Conservation (phyloP, 1,284 basidiomycete species). For the Fomitopsis palustris region DNA sequence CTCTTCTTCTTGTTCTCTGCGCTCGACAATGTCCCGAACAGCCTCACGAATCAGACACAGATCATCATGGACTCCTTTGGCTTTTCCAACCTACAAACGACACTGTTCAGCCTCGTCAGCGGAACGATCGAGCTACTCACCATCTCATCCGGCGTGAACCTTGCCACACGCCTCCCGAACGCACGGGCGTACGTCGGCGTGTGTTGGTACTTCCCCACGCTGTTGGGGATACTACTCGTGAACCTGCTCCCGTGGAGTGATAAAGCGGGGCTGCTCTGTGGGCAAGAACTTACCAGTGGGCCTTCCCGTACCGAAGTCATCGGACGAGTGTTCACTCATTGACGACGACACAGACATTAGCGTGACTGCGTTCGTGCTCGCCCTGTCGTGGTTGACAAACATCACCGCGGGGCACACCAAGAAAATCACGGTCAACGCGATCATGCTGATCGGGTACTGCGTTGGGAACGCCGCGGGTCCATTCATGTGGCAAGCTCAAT, state of each 20-base stretch:
- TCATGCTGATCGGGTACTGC: constrained; percentile 67
- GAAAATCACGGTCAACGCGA: constrained; percentile 61
- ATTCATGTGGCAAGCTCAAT: constrained; percentile 70
- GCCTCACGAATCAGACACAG: constrained; percentile 64
- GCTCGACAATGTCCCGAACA: constrained; percentile 64
- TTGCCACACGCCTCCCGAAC: constrained; percentile 51
- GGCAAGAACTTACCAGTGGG: constrained; percentile 23
- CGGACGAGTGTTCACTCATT: too few relatives aligned
- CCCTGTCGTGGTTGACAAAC: constrained; percentile 63
- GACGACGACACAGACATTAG: constrained; percentile 44
- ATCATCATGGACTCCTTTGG: constrained; percentile 72
- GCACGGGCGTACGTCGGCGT: constrained; percentile 58
- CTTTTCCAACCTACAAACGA: constrained; percentile 61
- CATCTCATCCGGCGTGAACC: constrained; percentile 55
- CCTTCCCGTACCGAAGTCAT: not conserved
- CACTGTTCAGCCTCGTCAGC: constrained; percentile 65
- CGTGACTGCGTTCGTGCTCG: constrained; percentile 66
- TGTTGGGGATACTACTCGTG: constrained; percentile 58
- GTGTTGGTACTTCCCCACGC: constrained; percentile 57
- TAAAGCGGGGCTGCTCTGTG: constrained; percentile 59
- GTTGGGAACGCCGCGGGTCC: constrained; percentile 68
- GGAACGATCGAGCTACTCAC: constrained; percentile 65
- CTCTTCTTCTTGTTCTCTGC: constrained; percentile 64
- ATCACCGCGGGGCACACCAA: constrained; percentile 79
- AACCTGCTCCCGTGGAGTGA: constrained; percentile 60